phyloP scores from a whole-genome alignment of 306 rosid genomes.

The Fragaria nilgerrensis region DNA sequence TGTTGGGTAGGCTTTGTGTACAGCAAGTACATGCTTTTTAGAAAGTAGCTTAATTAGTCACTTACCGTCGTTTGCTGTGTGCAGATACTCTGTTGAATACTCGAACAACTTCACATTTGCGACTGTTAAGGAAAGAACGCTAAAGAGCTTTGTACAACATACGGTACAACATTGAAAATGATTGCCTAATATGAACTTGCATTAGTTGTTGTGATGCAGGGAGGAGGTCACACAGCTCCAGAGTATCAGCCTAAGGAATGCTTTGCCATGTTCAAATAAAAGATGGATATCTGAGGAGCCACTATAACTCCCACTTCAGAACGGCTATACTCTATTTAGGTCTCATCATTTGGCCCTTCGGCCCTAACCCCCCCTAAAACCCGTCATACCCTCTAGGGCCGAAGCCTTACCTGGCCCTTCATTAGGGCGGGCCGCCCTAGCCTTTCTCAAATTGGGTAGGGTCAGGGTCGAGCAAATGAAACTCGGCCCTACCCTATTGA shows the following conservation, averaged over 20 bases:
- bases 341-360: no score
- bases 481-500: no score
- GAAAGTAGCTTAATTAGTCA: not conserved
- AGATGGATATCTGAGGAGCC: no score
- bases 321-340: no score
- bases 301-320: not conserved
- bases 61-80: not conserved
- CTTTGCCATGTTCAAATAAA: no score
- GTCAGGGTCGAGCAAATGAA: no score
- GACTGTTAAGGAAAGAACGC: slow-evolving; percentile 37
- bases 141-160: not conserved
- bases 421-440: no score
- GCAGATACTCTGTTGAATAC: slow-evolving; percentile 22
- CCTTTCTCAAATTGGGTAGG: no score
- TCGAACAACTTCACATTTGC: slow-evolving; percentile 45
- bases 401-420: no score
- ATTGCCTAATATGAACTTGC: not conserved
- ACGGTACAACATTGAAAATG: not conserved
- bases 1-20: slow-evolving; percentile 39
- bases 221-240: slow-evolving; percentile 29
- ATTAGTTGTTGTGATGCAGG: slow-evolving; percentile 9
- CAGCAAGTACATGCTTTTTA: no score
- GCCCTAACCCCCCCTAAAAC: no score
- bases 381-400: no score
- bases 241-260: slow-evolving; percentile 20